Conservation (phyloP, 106 monocot species). For the Acanthochlamys bracteata region DNA sequence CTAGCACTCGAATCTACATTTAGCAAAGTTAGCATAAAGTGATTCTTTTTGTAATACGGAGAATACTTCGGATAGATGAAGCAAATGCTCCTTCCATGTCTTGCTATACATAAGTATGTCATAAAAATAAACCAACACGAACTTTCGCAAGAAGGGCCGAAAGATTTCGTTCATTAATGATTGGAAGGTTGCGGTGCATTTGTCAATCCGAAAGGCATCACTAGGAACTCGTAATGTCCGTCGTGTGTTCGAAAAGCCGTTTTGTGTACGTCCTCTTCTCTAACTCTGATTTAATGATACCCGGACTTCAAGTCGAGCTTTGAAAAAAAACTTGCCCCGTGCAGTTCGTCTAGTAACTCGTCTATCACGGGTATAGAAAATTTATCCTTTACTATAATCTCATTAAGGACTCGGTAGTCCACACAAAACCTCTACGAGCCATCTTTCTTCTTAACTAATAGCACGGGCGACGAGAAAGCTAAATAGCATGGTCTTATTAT, state of each 20-base stretch:
- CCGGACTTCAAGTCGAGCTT: slow-evolving; percentile 8
- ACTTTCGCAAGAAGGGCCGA: background rate
- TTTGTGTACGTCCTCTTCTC: background rate
- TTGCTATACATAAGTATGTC: slow-evolving; percentile 2
- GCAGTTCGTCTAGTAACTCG: slow-evolving; percentile 14
- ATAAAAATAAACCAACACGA: slow-evolving; percentile 2
- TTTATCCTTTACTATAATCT: background rate
- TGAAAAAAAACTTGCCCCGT: background rate
- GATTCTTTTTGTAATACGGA: no score
- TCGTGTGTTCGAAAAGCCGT: background rate
- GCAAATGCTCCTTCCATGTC: background rate
- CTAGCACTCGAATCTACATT: background rate
- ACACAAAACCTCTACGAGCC: slow-evolving; percentile 2
- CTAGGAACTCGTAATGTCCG: slow-evolving; percentile 6
- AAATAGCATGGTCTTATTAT: background rate
- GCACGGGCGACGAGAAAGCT: background rate
- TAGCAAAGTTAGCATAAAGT: background rate
- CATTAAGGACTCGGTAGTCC: slow-evolving; percentile 1
- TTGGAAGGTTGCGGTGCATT: slow-evolving; percentile 4
- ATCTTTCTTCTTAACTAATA: slow-evolving; percentile 7
- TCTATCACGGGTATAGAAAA: slow-evolving; percentile 14
- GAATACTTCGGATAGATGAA: background rate
- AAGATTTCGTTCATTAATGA: background rate
- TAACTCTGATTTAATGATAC: slow-evolving; percentile 10
- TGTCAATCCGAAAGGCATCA: slow-evolving; percentile 1